phyloP scores from a whole-genome alignment of 2,329 filamentous ascomycete species.

The Anthostomella pinea region DNA sequence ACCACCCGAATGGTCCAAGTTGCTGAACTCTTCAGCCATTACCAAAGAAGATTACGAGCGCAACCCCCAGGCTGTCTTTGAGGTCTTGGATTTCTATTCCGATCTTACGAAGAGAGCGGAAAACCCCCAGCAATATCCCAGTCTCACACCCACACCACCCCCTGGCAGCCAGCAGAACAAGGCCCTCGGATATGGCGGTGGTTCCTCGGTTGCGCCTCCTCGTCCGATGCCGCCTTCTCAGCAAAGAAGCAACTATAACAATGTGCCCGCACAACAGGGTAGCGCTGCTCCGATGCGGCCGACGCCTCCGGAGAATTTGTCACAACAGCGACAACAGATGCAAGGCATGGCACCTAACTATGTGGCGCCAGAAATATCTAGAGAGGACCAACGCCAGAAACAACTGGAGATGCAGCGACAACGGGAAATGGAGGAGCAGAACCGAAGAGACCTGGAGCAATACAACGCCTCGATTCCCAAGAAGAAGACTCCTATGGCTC shows the following conservation, averaged over 20 bases:
- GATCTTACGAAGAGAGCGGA: constrained; percentile 75
- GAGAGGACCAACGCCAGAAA: constrained; percentile 60
- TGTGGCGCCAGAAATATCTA: constrained; percentile 45
- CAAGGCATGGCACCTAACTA: constrained; percentile 56
- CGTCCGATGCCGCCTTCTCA: constrained; percentile 61
- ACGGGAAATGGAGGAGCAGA: constrained; percentile 61
- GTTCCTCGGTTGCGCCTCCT: constrained; percentile 63
- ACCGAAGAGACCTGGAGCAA: constrained; percentile 73
- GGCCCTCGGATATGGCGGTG: constrained; percentile 58
- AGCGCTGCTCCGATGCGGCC: constrained; percentile 41
- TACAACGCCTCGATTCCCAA: constrained; percentile 90
- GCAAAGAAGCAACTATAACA: constrained; percentile 38
- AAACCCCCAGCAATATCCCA: constrained; percentile 66
- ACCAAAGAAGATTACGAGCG: constrained; percentile 98
- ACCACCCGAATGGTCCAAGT: constrained; percentile 94
- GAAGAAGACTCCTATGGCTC: constrained; percentile 73
- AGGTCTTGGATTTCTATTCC: constrained; percentile 82
- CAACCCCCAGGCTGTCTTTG: constrained; percentile 82
- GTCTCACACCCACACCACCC: constrained; percentile 65
- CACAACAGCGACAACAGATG: constrained; percentile 56
- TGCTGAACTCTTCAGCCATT: constrained; percentile 92
- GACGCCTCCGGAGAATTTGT: constrained; percentile 41
- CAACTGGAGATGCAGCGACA: constrained; percentile 59
- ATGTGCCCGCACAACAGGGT: constrained; percentile 36
- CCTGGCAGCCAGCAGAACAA: constrained; percentile 56